Percentiles rank a stretch among this genome's conserved stretches.
Evolutionary conservation across 805 yeast genomes (phyloP).

Genomic region (Sugiyamaella mastotermitis): DNA sequence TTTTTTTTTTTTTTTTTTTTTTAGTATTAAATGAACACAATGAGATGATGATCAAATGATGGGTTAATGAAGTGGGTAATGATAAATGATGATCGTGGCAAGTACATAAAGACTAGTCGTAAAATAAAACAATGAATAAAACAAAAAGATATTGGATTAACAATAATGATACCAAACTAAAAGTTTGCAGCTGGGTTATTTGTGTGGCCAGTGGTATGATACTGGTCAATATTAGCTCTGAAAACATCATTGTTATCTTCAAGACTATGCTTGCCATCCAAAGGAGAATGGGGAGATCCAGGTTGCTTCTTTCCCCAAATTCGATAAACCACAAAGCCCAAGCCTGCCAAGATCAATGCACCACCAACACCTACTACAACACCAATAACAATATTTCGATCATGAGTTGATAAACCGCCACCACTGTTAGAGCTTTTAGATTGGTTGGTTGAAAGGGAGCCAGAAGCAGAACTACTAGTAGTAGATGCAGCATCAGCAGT

Average conservation of each 20-base stretch:
- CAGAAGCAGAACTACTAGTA: conserved; percentile 19
- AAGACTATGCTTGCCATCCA: conserved; percentile 21
- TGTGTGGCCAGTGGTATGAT: conserved; percentile 25
- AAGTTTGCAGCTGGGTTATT: conserved; percentile 31
- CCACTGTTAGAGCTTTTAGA: conserved; percentile 19
- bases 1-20: too few relatives aligned
- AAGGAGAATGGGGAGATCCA: conserved; percentile 9
- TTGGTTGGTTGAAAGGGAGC: conserved; percentile 12
- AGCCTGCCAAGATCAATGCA: conserved; percentile 43
- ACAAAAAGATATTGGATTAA: too few relatives aligned
- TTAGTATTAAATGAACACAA: too few relatives aligned
- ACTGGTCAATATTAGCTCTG: conserved; percentile 32
- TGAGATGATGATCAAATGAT: too few relatives aligned
- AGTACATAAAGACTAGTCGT: too few relatives aligned
- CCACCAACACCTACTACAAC: conserved; percentile 69
- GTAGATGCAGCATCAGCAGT: conserved; percentile 9
- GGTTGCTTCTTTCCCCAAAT: conserved; percentile 18
- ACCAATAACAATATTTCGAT: conserved; percentile 55
- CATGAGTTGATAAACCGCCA: conserved; percentile 43
- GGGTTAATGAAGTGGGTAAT: too few relatives aligned
- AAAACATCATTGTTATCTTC: conserved; percentile 29
- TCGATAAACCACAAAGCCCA: conserved; percentile 24
- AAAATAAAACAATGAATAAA: too few relatives aligned
- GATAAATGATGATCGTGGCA: too few relatives aligned
- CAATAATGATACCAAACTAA: conserved; percentile 12